phyloP scores from a whole-genome alignment of 2,329 filamentous ascomycete species.

The Ophiocordyceps camponoti-saundersi region DNA sequence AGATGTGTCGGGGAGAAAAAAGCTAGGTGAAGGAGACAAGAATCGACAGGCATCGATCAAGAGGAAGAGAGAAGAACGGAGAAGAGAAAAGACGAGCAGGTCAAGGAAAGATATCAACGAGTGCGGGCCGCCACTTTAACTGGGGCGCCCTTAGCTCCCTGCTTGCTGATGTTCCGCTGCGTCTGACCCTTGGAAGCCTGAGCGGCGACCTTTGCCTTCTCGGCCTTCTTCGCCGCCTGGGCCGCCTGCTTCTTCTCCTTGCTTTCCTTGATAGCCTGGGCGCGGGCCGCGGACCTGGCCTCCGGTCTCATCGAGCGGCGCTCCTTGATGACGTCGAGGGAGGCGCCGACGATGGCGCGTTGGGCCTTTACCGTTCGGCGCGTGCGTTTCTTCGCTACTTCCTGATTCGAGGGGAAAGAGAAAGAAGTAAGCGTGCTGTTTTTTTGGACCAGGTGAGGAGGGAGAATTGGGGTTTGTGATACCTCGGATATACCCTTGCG shows the following conservation, averaged over 20 bases:
- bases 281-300: conserved; percentile 81
- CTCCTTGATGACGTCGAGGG: conserved; percentile 99
- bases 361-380: conserved; percentile 97
- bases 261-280: conserved; percentile 83
- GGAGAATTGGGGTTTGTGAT: conserved; percentile 22
- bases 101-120: conserved; percentile 37
- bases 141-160: conserved; percentile 82
- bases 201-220: conserved; percentile 91
- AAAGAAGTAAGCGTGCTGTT: conserved; percentile 18
- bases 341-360: conserved; percentile 97
- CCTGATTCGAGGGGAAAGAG: conserved; percentile 38
- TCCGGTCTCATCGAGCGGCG: conserved; percentile 87
- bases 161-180: conserved; percentile 79
- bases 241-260: conserved; percentile 95
- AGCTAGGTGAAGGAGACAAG: conserved; percentile 18
- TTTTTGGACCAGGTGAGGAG: neutral
- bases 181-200: conserved; percentile 59
- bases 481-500: conserved; percentile 99
- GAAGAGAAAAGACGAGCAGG: neutral
- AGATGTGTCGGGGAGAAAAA: neutral
- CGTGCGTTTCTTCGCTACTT: conserved; percentile 99
- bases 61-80: neutral
- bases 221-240: conserved; percentile 89
- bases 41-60: conserved; percentile 4
- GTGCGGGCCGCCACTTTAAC: conserved; percentile 72